These are phyloP conservation scores for Coemansia sp. DNA, from an alignment of 192 early-diverging fungal genomes.

Conservation along the genomic window DNA sequence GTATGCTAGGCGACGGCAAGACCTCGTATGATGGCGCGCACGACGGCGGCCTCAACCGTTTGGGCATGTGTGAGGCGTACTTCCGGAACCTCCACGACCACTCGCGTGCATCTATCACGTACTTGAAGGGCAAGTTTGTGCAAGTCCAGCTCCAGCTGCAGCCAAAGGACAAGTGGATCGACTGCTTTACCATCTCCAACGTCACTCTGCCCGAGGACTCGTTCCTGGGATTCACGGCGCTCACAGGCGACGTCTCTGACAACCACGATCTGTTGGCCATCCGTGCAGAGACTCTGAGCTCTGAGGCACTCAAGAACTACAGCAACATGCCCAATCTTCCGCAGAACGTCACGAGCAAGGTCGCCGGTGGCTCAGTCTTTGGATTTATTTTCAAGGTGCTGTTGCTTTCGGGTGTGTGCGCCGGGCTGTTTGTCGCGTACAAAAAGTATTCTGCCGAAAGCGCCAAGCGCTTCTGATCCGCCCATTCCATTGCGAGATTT, in stretches of 20 bases:
- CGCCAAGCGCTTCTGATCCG: conserved; percentile 44
- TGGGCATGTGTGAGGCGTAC: conserved; percentile 70
- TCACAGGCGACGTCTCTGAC: conserved; percentile 88
- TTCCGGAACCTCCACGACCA: conserved; percentile 66
- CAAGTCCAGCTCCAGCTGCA: conserved; percentile 56
- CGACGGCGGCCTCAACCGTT: conserved; percentile 73
- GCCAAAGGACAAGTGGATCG: conserved; percentile 66
- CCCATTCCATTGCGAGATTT: no score
- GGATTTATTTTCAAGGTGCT: conserved; percentile 43
- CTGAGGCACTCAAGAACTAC: conserved; percentile 47
- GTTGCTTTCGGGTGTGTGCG: conserved; percentile 37
- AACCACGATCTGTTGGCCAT: conserved; percentile 53
- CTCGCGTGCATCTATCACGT: conserved; percentile 69
- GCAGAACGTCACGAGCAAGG: background rate
- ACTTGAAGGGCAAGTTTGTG: conserved; percentile 61
- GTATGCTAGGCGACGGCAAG: conserved; percentile 90
- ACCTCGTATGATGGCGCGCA: conserved; percentile 79
- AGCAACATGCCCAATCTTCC: conserved; percentile 22
- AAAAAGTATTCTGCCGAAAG: conserved; percentile 44
- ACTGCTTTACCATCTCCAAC: conserved; percentile 80
- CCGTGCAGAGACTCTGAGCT: conserved; percentile 37
- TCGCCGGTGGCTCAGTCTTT: conserved; percentile 14
- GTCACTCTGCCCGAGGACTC: conserved; percentile 71
- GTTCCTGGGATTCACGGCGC: conserved; percentile 89
- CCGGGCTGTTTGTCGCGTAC: conserved; percentile 46